Evolutionary conservation across 1,284 basidiomycete species (phyloP), one percentile per base, ranked within the genome.

Genomic region (Apiotrichum montevideense): DNA sequence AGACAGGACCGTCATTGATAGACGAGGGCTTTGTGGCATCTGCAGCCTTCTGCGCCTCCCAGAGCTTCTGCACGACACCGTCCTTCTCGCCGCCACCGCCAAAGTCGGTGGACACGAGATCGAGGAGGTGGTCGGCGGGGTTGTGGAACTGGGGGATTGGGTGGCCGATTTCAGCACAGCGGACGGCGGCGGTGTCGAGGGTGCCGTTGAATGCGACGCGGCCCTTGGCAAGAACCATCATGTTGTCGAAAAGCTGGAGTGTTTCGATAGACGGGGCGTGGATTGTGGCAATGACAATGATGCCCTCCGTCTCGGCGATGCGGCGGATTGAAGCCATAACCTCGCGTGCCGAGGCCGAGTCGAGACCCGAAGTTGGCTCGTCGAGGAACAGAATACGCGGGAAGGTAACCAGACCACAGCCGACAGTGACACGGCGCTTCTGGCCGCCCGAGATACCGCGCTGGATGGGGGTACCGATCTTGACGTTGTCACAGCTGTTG

Each of bases 401-500:
- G 2, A 66, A 65, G 4, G 71, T 71, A 7, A 78, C 71, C 9
- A 79, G 59, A 3, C 66, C 64, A 54, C 65, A 69, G 8, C 72
- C 77, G 58, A 77, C 70, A 2, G 66, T 68, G 15, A 76, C 71
- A 0, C 77, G 59, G 4, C 74, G 58, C 52, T 73, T 75, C 58
- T 78, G 77, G 1, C 78, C 78, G 6, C 77, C 77, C 3, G 63
- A 66, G 57, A 79, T 70, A 13, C 78, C 78, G 32, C 77, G 69
- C 46, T 71, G 70, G 40, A 79, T 66, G 4, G 77, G 71, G 1
- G 74, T 77, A 6, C 78, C 77, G 54, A 79, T 75, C 50, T 48
- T 52, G 44, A 47, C 13, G 40, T 48, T 37, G 5, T 53, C 53
- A 33, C 59, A 61, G 11, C 41, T 45, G 35, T 51, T 21, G 4